Conservation (phyloP, 1,284 basidiomycete genomes). For the Vanrija sp. region DNA sequence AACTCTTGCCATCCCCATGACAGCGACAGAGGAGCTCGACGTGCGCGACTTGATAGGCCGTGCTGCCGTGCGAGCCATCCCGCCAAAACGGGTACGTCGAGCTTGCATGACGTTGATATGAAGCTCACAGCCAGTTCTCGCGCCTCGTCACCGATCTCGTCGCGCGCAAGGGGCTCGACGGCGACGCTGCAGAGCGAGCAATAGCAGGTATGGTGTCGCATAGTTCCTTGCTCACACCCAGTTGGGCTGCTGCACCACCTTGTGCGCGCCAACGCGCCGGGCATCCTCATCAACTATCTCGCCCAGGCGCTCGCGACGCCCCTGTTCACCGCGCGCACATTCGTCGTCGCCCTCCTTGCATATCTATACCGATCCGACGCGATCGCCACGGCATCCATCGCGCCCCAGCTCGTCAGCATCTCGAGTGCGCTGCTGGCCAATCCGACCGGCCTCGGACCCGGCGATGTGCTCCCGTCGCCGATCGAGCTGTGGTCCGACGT, state of each 20-base stretch:
- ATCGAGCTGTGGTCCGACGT: constrained; percentile 1
- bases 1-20: neutral
- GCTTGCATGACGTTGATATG: constrained; percentile 1
- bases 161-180: neutral
- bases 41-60: constrained; percentile 12
- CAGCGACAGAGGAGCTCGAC: constrained; percentile 1
- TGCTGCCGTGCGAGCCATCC: constrained; percentile 12
- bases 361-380: constrained; percentile 13
- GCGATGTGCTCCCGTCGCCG: constrained; percentile 12
- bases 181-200: constrained; percentile 6
- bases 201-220: constrained; percentile 9
- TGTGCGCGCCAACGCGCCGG: constrained; percentile 21
- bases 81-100: constrained; percentile 8
- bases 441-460: constrained; percentile 19
- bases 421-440: constrained; percentile 18
- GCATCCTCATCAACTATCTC: constrained; percentile 32
- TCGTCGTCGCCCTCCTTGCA: constrained; percentile 26
- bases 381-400: constrained; percentile 1
- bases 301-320: constrained; percentile 17
- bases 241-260: constrained; percentile 28
- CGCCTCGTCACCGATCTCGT: constrained; percentile 2
- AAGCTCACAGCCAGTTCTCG: constrained; percentile 11
- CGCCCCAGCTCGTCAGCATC: constrained; percentile 19
- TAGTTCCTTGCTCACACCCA: constrained; percentile 5
- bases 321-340: constrained; percentile 21